These are phyloP conservation scores for Sphagnurus paluster DNA, from an alignment of 1,284 basidiomycete genomes.

Conservation along the genomic window DNA sequence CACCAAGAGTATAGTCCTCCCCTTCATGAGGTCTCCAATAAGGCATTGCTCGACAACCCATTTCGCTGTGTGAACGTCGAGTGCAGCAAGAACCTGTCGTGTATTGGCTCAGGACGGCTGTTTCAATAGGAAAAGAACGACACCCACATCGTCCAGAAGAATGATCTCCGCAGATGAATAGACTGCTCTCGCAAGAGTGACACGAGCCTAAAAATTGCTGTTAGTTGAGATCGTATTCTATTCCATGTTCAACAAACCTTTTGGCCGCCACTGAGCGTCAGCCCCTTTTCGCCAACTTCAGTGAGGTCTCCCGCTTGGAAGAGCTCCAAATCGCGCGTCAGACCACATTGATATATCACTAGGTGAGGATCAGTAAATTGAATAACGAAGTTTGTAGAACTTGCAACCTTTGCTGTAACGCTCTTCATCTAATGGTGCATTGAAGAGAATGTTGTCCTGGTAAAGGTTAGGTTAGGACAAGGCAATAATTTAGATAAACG, in stretches of 20 bases:
- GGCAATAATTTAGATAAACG: slow-evolving; percentile 15
- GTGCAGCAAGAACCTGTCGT: slow-evolving; percentile 13
- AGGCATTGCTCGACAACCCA: slow-evolving; percentile 80
- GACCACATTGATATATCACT: slow-evolving; percentile 57
- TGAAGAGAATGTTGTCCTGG: slow-evolving; percentile 82
- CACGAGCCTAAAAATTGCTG: slow-evolving; percentile 46
- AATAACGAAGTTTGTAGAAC: background rate
- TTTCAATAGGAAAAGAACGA: slow-evolving; percentile 25
- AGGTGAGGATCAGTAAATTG: background rate
- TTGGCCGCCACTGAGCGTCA: slow-evolving; percentile 58
- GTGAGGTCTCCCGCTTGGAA: slow-evolving; percentile 75
- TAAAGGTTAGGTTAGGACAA: slow-evolving; percentile 33
- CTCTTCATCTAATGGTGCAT: slow-evolving; percentile 66
- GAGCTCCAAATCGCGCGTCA: slow-evolving; percentile 51
- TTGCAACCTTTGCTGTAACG: slow-evolving; percentile 60
- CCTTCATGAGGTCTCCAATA: slow-evolving; percentile 62
- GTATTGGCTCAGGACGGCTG: slow-evolving; percentile 24
- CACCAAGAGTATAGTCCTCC: slow-evolving; percentile 70
- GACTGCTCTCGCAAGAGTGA: slow-evolving; percentile 72
- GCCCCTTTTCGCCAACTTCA: slow-evolving; percentile 68
- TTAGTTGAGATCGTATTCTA: background rate
- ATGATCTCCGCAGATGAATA: slow-evolving; percentile 64
- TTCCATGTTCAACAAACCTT: slow-evolving; percentile 25
- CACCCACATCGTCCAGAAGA: slow-evolving; percentile 62
- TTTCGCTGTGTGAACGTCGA: slow-evolving; percentile 64